These are phyloP conservation scores for Haematococcus sp. DNA, from an alignment of 139 green algal genomes.

Conservation along the genomic window DNA sequence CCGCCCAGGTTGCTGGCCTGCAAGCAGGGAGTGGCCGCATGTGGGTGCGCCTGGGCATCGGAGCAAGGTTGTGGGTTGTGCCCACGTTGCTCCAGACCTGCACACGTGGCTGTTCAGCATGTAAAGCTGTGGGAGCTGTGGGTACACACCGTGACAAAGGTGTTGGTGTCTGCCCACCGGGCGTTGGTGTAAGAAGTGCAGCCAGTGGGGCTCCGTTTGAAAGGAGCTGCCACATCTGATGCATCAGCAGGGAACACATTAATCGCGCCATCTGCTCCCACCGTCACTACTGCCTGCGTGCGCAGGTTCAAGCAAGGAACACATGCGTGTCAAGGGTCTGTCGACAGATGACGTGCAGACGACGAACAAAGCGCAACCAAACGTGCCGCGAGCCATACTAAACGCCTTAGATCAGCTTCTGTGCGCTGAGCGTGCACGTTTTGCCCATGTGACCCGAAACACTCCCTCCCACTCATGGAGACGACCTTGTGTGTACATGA, in stretches of 20 bases:
- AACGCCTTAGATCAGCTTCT: too few species aligned
- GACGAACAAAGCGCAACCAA: too few species aligned
- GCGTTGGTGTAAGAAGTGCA: slow-evolving; percentile 32
- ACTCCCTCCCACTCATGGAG: too few species aligned
- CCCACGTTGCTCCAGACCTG: too few species aligned
- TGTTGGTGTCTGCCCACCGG: slow-evolving; percentile 46
- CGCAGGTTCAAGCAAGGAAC: too few species aligned
- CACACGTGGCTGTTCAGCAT: too few species aligned
- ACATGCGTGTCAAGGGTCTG: neutral
- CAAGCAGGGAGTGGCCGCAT: neutral
- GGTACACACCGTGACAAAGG: slow-evolving; percentile 39
- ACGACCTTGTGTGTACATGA: too few species aligned
- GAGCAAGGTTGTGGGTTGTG: too few species aligned
- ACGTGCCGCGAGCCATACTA: too few species aligned
- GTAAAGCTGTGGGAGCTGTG: neutral
- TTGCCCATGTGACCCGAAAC: too few species aligned
- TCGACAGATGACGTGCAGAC: neutral
- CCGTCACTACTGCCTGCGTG: slow-evolving; percentile 25
- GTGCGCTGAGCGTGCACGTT: too few species aligned
- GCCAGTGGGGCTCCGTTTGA: slow-evolving; percentile 15
- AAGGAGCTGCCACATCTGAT: neutral
- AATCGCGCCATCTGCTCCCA: slow-evolving; percentile 23
- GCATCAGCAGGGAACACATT: slow-evolving; percentile 17
- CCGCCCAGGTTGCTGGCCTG: slow-evolving; percentile 38
- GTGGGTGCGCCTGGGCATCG: too few species aligned